phyloP scores from a whole-genome alignment of 139 green algal genomes.

The Pleodorina starrii region DNA sequence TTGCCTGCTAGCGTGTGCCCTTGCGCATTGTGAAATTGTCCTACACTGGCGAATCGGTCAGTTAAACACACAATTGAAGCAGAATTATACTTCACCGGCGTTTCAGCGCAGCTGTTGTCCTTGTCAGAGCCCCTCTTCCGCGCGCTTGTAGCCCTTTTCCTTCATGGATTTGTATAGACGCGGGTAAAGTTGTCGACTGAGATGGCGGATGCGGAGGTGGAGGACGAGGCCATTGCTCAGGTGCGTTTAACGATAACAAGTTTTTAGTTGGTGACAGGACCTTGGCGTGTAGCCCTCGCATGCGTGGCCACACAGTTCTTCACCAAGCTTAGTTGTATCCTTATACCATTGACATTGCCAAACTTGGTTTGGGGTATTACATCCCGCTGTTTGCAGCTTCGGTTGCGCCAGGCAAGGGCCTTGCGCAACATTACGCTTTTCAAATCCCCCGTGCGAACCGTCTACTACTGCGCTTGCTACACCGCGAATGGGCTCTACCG shows the following conservation, averaged over 20 bases:
- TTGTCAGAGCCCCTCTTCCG: neutral
- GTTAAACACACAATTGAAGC: too few relatives aligned
- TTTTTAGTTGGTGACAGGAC: slow-evolving; percentile 8
- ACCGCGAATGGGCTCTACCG: slow-evolving; percentile 21
- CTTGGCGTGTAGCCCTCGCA: too few relatives aligned
- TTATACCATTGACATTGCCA: neutral
- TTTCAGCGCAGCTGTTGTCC: neutral
- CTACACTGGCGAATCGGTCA: too few relatives aligned
- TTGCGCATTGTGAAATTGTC: neutral
- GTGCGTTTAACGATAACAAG: slow-evolving; percentile 20
- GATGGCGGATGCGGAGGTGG: slow-evolving; percentile 27
- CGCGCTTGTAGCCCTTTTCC: neutral
- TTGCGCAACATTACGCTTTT: slow-evolving; percentile 70
- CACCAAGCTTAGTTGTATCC: too few relatives aligned
- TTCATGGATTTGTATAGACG: neutral
- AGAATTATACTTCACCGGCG: neutral
- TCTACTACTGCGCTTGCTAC: slow-evolving; percentile 70
- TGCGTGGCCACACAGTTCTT: too few relatives aligned
- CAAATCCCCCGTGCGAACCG: slow-evolving; percentile 66
- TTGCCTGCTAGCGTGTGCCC: too few relatives aligned
- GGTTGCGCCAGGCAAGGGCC: slow-evolving; percentile 33
- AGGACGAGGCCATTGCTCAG: slow-evolving; percentile 4
- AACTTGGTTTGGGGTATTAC: neutral
- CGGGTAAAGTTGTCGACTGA: neutral
- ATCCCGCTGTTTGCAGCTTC: slow-evolving; percentile 50